Percentiles rank a stretch among this genome's conserved stretches.
These are phyloP conservation scores for Neurospora sp. DNA, from an alignment of 495 filamentous ascomycete species.

Conservation along the genomic window DNA sequence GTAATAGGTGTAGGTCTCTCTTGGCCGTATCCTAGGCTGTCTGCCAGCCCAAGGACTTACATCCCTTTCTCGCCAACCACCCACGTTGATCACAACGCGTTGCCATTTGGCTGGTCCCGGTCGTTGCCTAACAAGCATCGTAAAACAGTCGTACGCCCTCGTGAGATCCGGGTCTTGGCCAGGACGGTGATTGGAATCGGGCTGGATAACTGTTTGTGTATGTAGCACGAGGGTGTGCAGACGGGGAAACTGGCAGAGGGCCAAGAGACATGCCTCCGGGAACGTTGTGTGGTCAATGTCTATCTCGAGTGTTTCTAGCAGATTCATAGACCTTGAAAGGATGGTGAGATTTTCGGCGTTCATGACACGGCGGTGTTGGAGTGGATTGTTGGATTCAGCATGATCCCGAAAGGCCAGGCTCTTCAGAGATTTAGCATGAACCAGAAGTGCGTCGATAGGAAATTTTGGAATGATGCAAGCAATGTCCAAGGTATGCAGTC, in stretches of 20 bases:
- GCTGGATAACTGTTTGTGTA: not conserved
- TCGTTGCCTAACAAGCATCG: not conserved
- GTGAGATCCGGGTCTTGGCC: not conserved
- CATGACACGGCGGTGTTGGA: not conserved
- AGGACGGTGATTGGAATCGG: not conserved
- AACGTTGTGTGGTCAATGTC: not conserved
- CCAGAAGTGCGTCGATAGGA: not conserved
- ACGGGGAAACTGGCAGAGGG: not conserved
- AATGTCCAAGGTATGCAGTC: not conserved
- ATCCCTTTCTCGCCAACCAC: not conserved
- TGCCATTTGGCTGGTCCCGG: not conserved
- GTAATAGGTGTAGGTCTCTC: not conserved
- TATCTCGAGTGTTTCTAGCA: not conserved
- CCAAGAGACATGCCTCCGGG: not conserved
- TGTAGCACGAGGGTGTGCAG: not conserved
- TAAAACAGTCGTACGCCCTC: not conserved
- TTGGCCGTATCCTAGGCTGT: not conserved
- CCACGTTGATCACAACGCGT: not conserved
- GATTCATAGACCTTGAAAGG: not conserved
- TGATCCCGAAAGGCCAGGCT: not conserved
- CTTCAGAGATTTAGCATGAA: not conserved
- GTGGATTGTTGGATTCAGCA: not conserved
- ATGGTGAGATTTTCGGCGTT: not conserved
- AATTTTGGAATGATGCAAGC: not conserved
- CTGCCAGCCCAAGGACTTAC: not conserved